Evolutionary conservation across 83 land plant species (phyloP), one percentile per base, ranked within the genome.

Genomic region (Picea mariana): DNA sequence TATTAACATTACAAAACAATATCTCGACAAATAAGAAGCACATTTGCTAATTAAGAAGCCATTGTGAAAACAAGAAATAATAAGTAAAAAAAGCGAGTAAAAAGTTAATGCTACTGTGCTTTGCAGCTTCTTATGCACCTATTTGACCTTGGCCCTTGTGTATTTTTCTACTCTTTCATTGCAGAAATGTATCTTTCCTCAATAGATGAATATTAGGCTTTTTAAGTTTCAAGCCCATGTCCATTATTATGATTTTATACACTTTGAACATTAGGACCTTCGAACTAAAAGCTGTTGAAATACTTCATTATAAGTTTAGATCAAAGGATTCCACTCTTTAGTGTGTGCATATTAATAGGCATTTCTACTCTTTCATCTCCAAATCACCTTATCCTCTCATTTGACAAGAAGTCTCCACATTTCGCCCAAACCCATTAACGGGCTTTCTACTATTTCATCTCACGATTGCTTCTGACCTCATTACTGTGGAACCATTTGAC

Each of bases 1-100:
- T 44, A 83, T 40, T 44, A 34, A 84, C 31, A 23, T 52, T 69
- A 40, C 47, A 75, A 44, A 75, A 47, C 21, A 75, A 47, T 49
- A 75, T 47, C 47, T 0, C 21, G 23, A 47, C 21, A 31, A 72
- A 40, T 44, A n/a, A 75, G 15, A 47, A 47, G 77, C 58, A 47
- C 16, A 47, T 8, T n/a, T 75, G 12, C 55, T 49, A 40, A 49
- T 75, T 75, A 75, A 75, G 59, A 75, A 75, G 49, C 23, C 77
- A 21, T 75, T 3, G 24, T 75, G 15, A 21, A 47, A 47, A 55
- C 59, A 49, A 47, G 13, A 75, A 47, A 75, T 15, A 21, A 58
- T 13, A 58, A 58, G 60, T 58, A 58, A 58, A 58, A 58, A 3
- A 55, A 55, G 59, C 3, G 60, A 58, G 60, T 58, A 58, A 58